Evolutionary conservation across 2,329 filamentous ascomycete genomes (phyloP), one percentile per base, ranked within the genome.

Genomic region (Taxawa tesnikishii): DNA sequence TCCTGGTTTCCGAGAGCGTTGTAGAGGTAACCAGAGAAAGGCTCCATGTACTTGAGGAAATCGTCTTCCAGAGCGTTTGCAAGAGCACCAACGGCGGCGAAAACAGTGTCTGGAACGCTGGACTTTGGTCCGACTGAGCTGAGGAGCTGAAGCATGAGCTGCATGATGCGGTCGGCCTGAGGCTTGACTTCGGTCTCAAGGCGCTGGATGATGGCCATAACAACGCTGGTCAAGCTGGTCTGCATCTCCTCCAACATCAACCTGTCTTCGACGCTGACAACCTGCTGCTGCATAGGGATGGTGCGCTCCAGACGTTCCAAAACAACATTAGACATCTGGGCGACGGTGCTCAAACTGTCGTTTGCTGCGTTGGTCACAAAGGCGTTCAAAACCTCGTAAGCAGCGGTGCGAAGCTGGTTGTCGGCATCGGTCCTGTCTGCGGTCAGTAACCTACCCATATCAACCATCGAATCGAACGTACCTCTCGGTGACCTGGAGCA

Each of bases 231-330:
- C 50, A 98, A 69, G 56, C 87, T 94, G 31, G 87, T 94, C 64
- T 96, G 90, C 73, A 98, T 93, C 60, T 98, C 90, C 55, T 96
- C 87, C 4, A 98, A 70, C 4, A 83, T 92, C 43, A 96, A 84
- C 58, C 79, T 88, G 60, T 98, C 90, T 59, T 98, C 90, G 16
- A 94, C 83, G 52, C 87, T 94, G 45, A 96, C 87, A 37, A 96
- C 84, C 62, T 98, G 90, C 46, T 73, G 70, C 58, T 94, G 85
- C 61, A 98, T 76, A 19, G 79, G 77, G 33, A 96, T 68, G 0
- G 90, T 94, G 56, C 84, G 81, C 61, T 94, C 83, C 16, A 98
- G 68, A 37, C 90, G 82, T 63, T 92, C 81, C 39, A 98, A 73
- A 43, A 94, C 81, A 34, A 96, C 81, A 38, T 84, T 79, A 4